A percentile compares a stretch with the other conserved stretches of the same genome.
These are phyloP conservation scores for Plasmopara halstedii DNA, from an alignment of 352 stramenopile species.

Conservation along the genomic window DNA sequence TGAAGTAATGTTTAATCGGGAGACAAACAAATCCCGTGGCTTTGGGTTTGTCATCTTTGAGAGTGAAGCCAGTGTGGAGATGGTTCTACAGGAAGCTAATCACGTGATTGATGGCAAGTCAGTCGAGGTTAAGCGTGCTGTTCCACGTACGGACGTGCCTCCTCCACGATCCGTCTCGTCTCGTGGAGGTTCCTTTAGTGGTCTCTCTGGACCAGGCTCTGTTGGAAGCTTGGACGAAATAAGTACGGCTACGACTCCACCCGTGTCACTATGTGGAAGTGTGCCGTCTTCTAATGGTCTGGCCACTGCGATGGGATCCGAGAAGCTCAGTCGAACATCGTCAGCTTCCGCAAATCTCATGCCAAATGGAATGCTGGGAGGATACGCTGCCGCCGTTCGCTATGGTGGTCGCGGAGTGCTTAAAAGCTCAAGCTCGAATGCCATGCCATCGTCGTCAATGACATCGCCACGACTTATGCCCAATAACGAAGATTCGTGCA, in stretches of 20 bases:
- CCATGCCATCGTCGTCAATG: conserved; percentile 24
- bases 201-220: conserved; percentile 58
- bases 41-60: conserved; percentile 95
- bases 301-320: conserved; percentile 21
- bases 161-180: conserved; percentile 68
- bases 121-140: conserved; percentile 82
- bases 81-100: conserved; percentile 80
- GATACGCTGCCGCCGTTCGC: conserved; percentile 77
- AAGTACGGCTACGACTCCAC: conserved; percentile 42
- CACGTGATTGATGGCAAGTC: conserved; percentile 91
- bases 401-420: conserved; percentile 43
- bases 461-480: conserved; percentile 21
- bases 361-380: conserved; percentile 45
- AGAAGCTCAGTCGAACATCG: conserved; percentile 20
- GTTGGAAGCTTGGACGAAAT: conserved; percentile 68
- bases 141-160: conserved; percentile 75
- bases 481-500: conserved; percentile 23
- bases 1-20: conserved; percentile 93
- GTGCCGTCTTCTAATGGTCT: conserved; percentile 25
- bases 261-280: conserved; percentile 58
- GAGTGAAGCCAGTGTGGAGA: conserved; percentile 75
- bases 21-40: conserved; percentile 91
- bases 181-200: conserved; percentile 68
- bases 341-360: conserved; percentile 29
- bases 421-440: conserved; percentile 32